Conservation (phyloP, 257 asterid genomes). For the Ajuga chamaepitys region DNA sequence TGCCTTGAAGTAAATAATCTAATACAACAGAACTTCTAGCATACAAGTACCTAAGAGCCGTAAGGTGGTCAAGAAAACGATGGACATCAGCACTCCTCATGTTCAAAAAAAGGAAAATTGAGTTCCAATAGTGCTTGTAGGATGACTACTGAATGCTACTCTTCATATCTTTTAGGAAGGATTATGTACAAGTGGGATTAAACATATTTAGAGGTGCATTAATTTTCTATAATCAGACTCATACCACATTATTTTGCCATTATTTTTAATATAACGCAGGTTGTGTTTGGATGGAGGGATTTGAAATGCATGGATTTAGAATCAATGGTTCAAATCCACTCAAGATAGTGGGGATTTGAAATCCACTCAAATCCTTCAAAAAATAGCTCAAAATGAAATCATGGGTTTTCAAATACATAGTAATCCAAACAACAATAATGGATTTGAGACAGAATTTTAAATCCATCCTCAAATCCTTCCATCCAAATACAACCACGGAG, state of each 20-base stretch:
- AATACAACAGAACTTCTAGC: background rate
- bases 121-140: background rate
- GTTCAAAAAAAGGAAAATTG: background rate
- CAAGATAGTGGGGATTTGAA: too few species aligned
- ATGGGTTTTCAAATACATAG: too few species aligned
- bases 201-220: background rate
- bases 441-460: too few species aligned
- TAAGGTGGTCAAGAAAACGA: background rate
- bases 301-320: too few species aligned
- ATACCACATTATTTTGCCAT: background rate
- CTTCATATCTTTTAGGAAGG: background rate
- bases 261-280: too few species aligned
- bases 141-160: background rate
- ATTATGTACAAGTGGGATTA: background rate
- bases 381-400: too few species aligned
- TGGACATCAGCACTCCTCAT: background rate
- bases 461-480: too few species aligned
- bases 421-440: too few species aligned
- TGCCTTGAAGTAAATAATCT: background rate
- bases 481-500: background rate
- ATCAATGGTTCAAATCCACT: too few species aligned
- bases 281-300: too few species aligned
- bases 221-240: background rate
- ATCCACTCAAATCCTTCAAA: too few species aligned
- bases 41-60: background rate